Evolutionary conservation across 208 protist genomes (phyloP).

Genomic region (Crithidia sp.): DNA sequence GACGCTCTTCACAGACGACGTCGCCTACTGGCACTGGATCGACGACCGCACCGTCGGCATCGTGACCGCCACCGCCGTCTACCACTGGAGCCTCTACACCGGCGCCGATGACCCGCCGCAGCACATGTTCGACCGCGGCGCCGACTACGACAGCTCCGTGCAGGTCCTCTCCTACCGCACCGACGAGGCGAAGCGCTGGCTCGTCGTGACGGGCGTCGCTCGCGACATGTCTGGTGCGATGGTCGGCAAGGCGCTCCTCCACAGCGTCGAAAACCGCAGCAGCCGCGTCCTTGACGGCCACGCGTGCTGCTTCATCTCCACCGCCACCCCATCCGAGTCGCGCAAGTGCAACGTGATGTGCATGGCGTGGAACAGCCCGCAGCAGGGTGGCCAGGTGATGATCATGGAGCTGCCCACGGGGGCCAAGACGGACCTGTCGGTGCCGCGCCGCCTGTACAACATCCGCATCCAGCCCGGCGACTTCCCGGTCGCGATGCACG

Average conservation of each 20-base stretch:
- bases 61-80: constrained; percentile 95
- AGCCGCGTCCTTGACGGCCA: constrained; percentile 97
- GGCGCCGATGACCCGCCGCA: constrained; percentile 86
- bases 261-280: constrained; percentile 96
- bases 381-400: constrained; percentile 83
- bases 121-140: constrained; percentile 97
- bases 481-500: constrained; percentile 98
- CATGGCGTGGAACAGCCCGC: constrained; percentile 92
- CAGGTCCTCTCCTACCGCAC: constrained; percentile 99
- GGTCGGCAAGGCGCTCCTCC: constrained; percentile 97
- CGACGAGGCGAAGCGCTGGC: constrained; percentile 95
- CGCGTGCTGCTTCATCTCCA: constrained; percentile 94
- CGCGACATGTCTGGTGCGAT: constrained; percentile 74
- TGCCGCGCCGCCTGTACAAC: constrained; percentile 58
- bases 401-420: constrained; percentile 92
- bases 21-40: constrained; percentile 98
- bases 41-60: constrained; percentile 95
- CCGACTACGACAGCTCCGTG: constrained; percentile 82
- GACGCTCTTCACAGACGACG: constrained; percentile 91
- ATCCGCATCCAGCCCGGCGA: constrained; percentile 89
- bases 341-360: constrained; percentile 94
- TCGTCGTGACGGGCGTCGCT: constrained; percentile 95
- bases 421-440: constrained; percentile 75
- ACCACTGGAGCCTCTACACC: constrained; percentile 97
- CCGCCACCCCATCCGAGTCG: constrained; percentile 63